phyloP scores from a whole-genome alignment of 1,139 yeast species.

The Geotrichum australiense region DNA sequence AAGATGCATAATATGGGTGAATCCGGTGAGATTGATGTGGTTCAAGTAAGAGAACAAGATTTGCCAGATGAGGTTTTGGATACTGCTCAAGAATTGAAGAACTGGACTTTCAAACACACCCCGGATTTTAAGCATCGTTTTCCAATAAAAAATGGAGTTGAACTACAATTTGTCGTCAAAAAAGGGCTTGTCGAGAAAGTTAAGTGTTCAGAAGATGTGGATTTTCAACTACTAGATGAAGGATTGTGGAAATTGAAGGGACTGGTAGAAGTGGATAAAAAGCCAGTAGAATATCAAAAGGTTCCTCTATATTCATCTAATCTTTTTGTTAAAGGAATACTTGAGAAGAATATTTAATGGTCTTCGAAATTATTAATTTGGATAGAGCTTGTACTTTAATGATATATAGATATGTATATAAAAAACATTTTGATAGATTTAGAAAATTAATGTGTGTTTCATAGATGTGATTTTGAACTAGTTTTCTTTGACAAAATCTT shows the following conservation, averaged over 20 bases:
- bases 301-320: neutral
- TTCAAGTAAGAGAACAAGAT: constrained; percentile 21
- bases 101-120: constrained; percentile 66
- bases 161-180: constrained; percentile 13
- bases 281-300: neutral
- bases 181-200: constrained; percentile 11
- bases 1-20: constrained; percentile 28
- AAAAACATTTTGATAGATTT: too few relatives aligned
- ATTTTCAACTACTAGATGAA: constrained; percentile 16
- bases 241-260: constrained; percentile 5
- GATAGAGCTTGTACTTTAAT: too few relatives aligned
- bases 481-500: constrained; percentile 46
- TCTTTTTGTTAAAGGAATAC: neutral
- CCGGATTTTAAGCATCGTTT: constrained; percentile 52
- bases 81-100: constrained; percentile 48
- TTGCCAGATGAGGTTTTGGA: constrained; percentile 45
- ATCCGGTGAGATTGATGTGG: constrained; percentile 17
- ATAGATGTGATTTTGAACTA: neutral
- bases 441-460: neutral
- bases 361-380: too few relatives aligned
- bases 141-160: constrained; percentile 23
- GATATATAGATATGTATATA: too few relatives aligned
- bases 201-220: constrained; percentile 6
- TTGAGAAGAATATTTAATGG: constrained; percentile 1
- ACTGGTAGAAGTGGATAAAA: neutral